phyloP scores from a whole-genome alignment of 768 basidiomycete genomes.

The Brasilioporus rufonigricans region DNA sequence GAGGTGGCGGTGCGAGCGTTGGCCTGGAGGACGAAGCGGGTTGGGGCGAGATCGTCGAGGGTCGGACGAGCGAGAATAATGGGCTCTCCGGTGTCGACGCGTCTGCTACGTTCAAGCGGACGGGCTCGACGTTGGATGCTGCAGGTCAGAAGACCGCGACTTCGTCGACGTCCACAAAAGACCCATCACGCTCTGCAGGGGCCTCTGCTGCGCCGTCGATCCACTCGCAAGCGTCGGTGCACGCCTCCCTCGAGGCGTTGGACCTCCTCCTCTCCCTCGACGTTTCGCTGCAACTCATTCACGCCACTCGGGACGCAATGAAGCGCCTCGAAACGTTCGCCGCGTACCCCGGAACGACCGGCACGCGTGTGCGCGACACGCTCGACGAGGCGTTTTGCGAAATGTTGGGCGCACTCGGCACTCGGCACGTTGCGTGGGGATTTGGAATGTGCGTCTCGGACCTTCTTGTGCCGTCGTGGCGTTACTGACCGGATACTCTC shows the following conservation, averaged over 20 bases:
- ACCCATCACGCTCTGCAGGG: not conserved
- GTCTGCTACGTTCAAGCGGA: not conserved
- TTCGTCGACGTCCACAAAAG: too few species aligned
- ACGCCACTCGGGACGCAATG: slow-evolving; percentile 85
- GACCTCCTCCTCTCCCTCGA: slow-evolving; percentile 92
- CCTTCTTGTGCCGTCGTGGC: not conserved
- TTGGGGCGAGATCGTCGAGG: slow-evolving; percentile 22
- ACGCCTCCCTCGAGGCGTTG: slow-evolving; percentile 39
- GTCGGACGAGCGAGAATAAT: slow-evolving; percentile 1
- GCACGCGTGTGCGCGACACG: slow-evolving; percentile 84
- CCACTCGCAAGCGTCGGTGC: slow-evolving; percentile 20
- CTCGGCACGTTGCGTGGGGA: slow-evolving; percentile 76
- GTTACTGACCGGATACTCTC: not conserved
- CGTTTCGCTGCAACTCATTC: slow-evolving; percentile 86
- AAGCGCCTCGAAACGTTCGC: slow-evolving; percentile 92
- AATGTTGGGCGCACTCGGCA: slow-evolving; percentile 72
- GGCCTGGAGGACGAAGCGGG: slow-evolving; percentile 21
- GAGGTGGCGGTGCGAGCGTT: not conserved
- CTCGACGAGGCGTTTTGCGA: slow-evolving; percentile 93
- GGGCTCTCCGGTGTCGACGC: not conserved
- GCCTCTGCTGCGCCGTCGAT: not conserved
- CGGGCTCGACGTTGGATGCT: not conserved
- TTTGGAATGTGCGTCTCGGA: slow-evolving; percentile 62
- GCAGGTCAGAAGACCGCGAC: not conserved
- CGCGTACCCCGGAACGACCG: slow-evolving; percentile 83